Evolutionary conservation across 768 basidiomycete genomes (phyloP), one percentile per base, ranked within the genome.

Genomic region (Rhizopogon roseolus): DNA sequence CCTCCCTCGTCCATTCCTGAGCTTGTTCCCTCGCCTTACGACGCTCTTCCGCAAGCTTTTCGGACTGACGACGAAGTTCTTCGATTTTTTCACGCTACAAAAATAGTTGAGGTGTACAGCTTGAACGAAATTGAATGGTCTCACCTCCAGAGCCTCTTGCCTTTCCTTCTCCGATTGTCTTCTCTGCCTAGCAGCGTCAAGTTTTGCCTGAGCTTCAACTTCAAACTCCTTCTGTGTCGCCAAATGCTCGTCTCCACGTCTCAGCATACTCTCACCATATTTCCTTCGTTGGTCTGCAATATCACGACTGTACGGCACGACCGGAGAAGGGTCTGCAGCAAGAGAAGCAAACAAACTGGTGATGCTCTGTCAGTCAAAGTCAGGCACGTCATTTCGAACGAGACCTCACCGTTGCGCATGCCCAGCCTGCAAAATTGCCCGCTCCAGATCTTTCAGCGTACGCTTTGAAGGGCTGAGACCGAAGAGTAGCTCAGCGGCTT

Each of bases 401-500:
- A 2, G 13, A 39, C 2, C 82, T 55, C 54, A 93, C 93, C 87
- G 87, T 68, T 93, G 92, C 5, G 95, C 93, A 62, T 93, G 86
- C 17, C 77, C 76, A 10, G 93, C 94, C 54, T 92, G 88, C 39
- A 85, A 81, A 51, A 93, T 84, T 2, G 87, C 91, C 43, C 75
- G 75, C 56, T 88, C 78, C 19, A 98, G 76, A 57, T 98, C 93
- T 52, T 81, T 82, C 8, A 94, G 75, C 2, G 88, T 82, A 17
- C 96, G 86, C 66, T 93, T 93, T 27, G 82, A 75, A 1, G 86
- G 79, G 1, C 78, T 76, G 25, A 95, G 71, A 1, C 82, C 77
- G 25, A 98, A 71, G 72, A 98, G n/a, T n/a, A n/a, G 79, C 67
- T 98, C 96, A 0, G 93, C 90, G 0, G 90, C 86, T 70, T 98